These are phyloP conservation scores for Candida sphagnicola DNA, from an alignment of 805 yeast genomes.

Conservation along the genomic window DNA sequence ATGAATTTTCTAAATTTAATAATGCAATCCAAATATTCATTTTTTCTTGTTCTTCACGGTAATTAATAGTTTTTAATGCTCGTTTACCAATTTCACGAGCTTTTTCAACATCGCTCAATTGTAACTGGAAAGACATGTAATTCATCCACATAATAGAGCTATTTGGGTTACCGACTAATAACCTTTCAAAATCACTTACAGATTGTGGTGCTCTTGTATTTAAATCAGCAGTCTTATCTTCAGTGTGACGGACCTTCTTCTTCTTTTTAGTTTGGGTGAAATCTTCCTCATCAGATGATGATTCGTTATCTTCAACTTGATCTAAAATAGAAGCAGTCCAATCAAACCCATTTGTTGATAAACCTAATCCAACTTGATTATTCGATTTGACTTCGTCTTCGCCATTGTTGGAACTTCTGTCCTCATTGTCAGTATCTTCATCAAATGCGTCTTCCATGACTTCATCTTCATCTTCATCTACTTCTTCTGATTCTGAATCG, in stretches of 20 bases:
- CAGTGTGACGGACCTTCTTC: slow-evolving; percentile 48
- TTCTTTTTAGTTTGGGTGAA: slow-evolving; percentile 52
- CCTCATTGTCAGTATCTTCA: slow-evolving; percentile 22
- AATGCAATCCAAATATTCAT: slow-evolving; percentile 94
- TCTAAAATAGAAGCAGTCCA: slow-evolving; percentile 92
- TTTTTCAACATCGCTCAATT: slow-evolving; percentile 87
- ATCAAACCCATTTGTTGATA: slow-evolving; percentile 85
- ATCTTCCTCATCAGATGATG: slow-evolving; percentile 53
- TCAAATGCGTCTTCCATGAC: slow-evolving; percentile 32
- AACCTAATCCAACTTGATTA: slow-evolving; percentile 41
- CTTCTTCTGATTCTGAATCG: slow-evolving; percentile 19
- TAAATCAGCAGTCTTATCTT: slow-evolving; percentile 83
- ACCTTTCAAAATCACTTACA: slow-evolving; percentile 84
- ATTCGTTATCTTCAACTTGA: slow-evolving; percentile 61
- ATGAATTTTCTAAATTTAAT: slow-evolving; percentile 88
- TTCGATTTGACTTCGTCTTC: slow-evolving; percentile 18
- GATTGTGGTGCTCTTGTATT: slow-evolving; percentile 88
- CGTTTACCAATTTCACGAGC: slow-evolving; percentile 92
- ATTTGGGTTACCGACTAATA: slow-evolving; percentile 87
- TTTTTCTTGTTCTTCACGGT: slow-evolving; percentile 90
- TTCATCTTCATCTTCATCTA: slow-evolving; percentile 31
- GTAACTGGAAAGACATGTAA: slow-evolving; percentile 96
- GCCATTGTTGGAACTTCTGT: slow-evolving; percentile 19
- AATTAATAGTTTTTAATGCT: slow-evolving; percentile 85
- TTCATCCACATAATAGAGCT: slow-evolving; percentile 96